Evolutionary conservation across 306 rosid genomes (phyloP).

Genomic region (Pyrus betulifolia): DNA sequence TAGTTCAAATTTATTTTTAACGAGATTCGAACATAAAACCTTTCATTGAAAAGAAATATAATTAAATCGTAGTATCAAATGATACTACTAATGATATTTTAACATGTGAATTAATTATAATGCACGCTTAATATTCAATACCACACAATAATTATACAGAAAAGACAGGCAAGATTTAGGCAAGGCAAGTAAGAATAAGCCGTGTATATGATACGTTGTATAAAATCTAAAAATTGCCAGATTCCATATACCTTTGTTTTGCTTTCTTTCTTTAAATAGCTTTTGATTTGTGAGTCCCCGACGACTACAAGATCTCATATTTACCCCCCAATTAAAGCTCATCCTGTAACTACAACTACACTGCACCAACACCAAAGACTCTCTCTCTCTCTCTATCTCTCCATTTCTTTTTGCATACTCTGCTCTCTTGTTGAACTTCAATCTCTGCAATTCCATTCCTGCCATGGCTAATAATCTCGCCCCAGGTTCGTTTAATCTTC

Average conservation of each 20-base stretch:
- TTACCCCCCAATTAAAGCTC: constrained; percentile 22
- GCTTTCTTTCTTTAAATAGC: background rate
- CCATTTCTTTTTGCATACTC: constrained; percentile 23
- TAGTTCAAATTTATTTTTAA: too few relatives aligned
- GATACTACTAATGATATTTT: too few relatives aligned
- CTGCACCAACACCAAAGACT: background rate
- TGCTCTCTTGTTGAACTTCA: constrained; percentile 18
- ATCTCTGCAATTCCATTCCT: background rate
- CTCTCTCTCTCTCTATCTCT: constrained; percentile 1
- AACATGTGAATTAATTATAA: background rate
- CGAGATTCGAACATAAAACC: too few relatives aligned
- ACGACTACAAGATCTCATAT: constrained; percentile 14
- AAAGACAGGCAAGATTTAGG: background rate
- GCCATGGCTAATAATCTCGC: constrained; percentile 43
- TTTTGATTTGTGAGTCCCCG: background rate
- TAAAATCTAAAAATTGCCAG: background rate
- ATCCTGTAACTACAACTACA: constrained; percentile 9
- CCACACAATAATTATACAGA: background rate
- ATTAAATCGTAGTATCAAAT: too few relatives aligned
- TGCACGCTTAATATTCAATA: too few relatives aligned
- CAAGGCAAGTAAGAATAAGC: background rate
- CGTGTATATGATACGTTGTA: background rate
- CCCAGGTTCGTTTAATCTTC: constrained; percentile 38
- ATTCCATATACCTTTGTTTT: background rate
- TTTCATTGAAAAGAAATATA: fast-evolving